Percentiles rank a stretch among this genome's conserved stretches.
Conservation (phyloP, 495 filamentous ascomycete genomes). For the Penicillium macrosclerotiorum region DNA sequence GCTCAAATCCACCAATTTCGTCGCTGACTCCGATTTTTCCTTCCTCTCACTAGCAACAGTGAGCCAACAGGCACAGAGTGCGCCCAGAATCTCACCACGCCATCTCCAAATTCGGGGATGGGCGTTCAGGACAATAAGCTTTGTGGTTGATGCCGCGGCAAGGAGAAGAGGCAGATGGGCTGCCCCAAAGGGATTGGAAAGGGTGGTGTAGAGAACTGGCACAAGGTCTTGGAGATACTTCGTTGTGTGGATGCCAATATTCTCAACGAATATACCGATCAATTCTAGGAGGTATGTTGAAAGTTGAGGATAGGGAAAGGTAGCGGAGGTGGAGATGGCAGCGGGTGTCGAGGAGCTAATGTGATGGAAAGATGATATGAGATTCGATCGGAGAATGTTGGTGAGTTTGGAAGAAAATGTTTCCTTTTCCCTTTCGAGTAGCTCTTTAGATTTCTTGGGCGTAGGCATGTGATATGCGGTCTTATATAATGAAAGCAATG, state of each 20-base stretch:
- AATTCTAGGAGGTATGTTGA: slow-evolving; percentile 58
- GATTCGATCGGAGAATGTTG: slow-evolving; percentile 39
- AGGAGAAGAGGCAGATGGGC: slow-evolving; percentile 54
- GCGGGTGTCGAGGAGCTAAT: slow-evolving; percentile 41
- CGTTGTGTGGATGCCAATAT: slow-evolving; percentile 65
- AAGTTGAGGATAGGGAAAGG: slow-evolving; percentile 41
- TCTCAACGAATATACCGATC: slow-evolving; percentile 49
- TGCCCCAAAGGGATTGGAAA: slow-evolving; percentile 69
- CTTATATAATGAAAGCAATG: slow-evolving; percentile 57
- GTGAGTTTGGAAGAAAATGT: slow-evolving; percentile 19
- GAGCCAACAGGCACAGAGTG: slow-evolving; percentile 64
- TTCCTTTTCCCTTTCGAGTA: slow-evolving; percentile 16
- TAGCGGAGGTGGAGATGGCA: slow-evolving; percentile 47
- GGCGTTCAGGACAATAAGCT: slow-evolving; percentile 60
- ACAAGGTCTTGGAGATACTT: slow-evolving; percentile 75
- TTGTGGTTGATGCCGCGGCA: slow-evolving; percentile 51
- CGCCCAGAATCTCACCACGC: slow-evolving; percentile 67
- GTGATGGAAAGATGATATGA: slow-evolving; percentile 48
- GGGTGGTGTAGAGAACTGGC: slow-evolving; percentile 61
- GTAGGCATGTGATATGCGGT: slow-evolving; percentile 30
- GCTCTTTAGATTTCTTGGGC: slow-evolving; percentile 6
- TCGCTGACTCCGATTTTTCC: slow-evolving; percentile 10
- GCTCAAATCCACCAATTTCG: slow-evolving; percentile 33
- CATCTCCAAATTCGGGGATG: slow-evolving; percentile 70
- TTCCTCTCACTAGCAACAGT: slow-evolving; percentile 48